These are phyloP conservation scores for Dioscorea zingiberensis DNA, from an alignment of 106 monocot genomes.

Conservation along the genomic window DNA sequence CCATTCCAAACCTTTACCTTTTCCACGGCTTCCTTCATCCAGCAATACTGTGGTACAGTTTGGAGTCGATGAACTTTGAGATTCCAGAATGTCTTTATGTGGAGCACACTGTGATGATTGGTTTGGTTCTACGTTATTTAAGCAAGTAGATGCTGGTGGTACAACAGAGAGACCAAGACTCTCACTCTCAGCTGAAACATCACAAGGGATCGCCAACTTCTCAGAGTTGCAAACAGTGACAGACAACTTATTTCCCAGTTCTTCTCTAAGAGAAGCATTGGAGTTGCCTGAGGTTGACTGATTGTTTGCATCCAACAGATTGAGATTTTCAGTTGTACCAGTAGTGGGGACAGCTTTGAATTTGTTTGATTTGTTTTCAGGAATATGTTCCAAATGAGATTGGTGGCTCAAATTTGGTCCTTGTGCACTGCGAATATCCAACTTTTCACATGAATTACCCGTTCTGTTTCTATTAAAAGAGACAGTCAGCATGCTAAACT, in stretches of 20 bases:
- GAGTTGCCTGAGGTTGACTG: neutral
- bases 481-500: no score
- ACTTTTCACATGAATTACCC: neutral
- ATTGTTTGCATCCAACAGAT: neutral
- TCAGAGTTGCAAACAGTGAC: slow-evolving; percentile 1
- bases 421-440: neutral
- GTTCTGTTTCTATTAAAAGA: slow-evolving; percentile 1
- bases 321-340: slow-evolving; percentile 10
- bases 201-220: neutral
- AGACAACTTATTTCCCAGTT: slow-evolving; percentile 7
- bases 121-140: slow-evolving; percentile 15
- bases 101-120: slow-evolving; percentile 7
- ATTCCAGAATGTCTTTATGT: slow-evolving; percentile 18
- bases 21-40: slow-evolving; percentile 22
- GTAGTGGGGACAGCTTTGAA: neutral
- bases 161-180: slow-evolving; percentile 11
- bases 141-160: slow-evolving; percentile 4
- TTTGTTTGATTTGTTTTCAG: slow-evolving; percentile 11
- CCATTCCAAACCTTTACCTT: slow-evolving; percentile 37
- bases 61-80: slow-evolving; percentile 20
- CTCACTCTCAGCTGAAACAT: slow-evolving; percentile 8
- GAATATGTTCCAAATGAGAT: neutral
- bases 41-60: neutral
- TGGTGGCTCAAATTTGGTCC: neutral
- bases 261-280: neutral